Evolutionary conservation across 2,329 filamentous ascomycete genomes (phyloP).

Genomic region (Raffaelea deltoideospora): DNA sequence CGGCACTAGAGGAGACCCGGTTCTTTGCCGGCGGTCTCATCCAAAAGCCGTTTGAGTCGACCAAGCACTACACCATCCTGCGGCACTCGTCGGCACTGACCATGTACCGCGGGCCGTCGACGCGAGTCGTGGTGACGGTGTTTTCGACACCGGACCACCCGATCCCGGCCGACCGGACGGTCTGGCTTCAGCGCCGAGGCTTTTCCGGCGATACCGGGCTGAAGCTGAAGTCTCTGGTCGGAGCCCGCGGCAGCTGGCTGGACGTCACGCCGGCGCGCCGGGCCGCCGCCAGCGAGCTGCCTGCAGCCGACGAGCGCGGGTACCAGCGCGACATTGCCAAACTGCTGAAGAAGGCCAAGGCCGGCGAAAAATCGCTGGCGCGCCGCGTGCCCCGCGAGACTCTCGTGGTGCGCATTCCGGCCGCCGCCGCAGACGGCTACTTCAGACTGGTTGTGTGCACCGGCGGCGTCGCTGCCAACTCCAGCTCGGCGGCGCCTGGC

Average conservation of each 20-base stretch:
- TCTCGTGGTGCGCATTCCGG: slow-evolving; percentile 47
- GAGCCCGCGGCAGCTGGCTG: slow-evolving; percentile 45
- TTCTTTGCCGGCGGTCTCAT: slow-evolving; percentile 53
- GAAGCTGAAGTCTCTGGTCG: slow-evolving; percentile 46
- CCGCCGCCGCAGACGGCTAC: slow-evolving; percentile 49
- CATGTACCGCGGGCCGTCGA: slow-evolving; percentile 50
- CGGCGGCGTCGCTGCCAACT: slow-evolving; percentile 16
- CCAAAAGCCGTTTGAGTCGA: slow-evolving; percentile 47
- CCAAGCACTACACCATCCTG: slow-evolving; percentile 49
- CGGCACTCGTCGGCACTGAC: slow-evolving; percentile 50
- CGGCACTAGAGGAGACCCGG: slow-evolving; percentile 39
- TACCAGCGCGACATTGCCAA: slow-evolving; percentile 53
- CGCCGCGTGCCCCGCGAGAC: slow-evolving; percentile 44
- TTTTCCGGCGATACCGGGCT: slow-evolving; percentile 56
- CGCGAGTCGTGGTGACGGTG: slow-evolving; percentile 48
- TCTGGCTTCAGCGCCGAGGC: slow-evolving; percentile 56
- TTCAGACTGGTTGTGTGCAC: slow-evolving; percentile 50
- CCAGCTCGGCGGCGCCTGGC: slow-evolving; percentile 1
- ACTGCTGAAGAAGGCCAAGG: slow-evolving; percentile 40
- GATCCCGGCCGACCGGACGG: slow-evolving; percentile 38
- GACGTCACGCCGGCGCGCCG: slow-evolving; percentile 47
- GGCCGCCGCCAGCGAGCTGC: slow-evolving; percentile 31
- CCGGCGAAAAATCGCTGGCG: slow-evolving; percentile 24
- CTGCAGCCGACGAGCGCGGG: slow-evolving; percentile 42
- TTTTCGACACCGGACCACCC: slow-evolving; percentile 38